Evolutionary conservation across 345 rosid genomes (phyloP), one percentile per base, ranked within the genome.

Genomic region (Populus deltoides): DNA sequence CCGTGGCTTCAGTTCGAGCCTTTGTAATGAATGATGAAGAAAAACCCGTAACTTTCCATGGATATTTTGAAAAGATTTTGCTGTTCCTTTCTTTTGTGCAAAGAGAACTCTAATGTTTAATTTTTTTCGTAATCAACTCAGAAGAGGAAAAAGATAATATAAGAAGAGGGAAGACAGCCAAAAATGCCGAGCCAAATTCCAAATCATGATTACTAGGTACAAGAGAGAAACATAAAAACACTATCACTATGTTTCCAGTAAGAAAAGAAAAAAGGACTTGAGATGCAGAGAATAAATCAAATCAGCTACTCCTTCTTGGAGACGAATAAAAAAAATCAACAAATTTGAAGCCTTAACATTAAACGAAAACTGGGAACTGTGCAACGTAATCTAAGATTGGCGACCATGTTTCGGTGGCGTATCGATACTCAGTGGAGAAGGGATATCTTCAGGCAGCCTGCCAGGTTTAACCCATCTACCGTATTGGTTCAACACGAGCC

Each of bases 391-490:
- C 65, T 59, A 59, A 24, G n/a, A 10, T 24, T 27, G 65, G 16
- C 29, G 29, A 59, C 16, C 15, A 59, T 59, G 29, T 8, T 57
- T 57, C 63, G 63, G 27, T 57, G 63, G 63, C 1, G 63, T 57
- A 22, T 57, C 63, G 63, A 57, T 3, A 9, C 63, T 24, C 11
- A 57, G 63, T 1, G 98, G 94, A 55, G 93, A 90, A 69, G 98
- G 97, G 72, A 90, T 83, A 57, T 93, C 93, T 87, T 93, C 93
- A 0, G 85, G 85, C 6, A 83, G 83, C 74, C 95, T 90, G 24
- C 81, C 81, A 1, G 91, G 95, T 80, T 87, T 90, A 41, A 90
- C 92, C 97, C 95, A 93, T 77, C 95, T 81, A 1, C 95, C 95
- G 51, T 89, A 53, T 70, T 84, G 81, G 80, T 92, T 89, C 62